Evolutionary conservation across 306 rosid species (phyloP).

Genomic region (Cucurbita moschata): DNA sequence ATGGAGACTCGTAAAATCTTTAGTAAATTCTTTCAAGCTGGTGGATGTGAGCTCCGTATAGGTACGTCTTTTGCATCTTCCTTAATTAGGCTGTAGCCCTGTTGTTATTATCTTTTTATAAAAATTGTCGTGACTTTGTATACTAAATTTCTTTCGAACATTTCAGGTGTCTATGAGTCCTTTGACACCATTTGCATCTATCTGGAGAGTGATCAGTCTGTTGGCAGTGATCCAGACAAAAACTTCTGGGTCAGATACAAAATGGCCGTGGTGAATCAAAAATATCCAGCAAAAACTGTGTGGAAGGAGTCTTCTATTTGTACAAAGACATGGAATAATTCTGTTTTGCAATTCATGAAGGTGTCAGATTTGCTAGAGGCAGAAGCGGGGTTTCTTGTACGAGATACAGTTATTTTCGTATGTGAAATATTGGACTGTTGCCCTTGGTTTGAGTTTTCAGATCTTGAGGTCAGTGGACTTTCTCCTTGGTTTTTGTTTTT

Average conservation of each 20-base stretch:
- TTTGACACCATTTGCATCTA: constrained; percentile 97
- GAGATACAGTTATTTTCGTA: constrained; percentile 88
- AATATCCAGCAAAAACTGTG: constrained; percentile 79
- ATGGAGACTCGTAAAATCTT: constrained; percentile 97
- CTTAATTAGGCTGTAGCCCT: constrained; percentile 1
- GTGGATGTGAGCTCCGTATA: constrained; percentile 98
- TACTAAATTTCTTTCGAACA: neutral
- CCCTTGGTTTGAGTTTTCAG: constrained; percentile 99
- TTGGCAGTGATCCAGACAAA: constrained; percentile 87
- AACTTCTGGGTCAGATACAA: constrained; percentile 96
- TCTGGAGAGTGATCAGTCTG: constrained; percentile 97
- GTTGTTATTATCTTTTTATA: constrained; percentile 15
- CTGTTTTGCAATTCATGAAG: constrained; percentile 98
- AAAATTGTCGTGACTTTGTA: constrained; percentile 2
- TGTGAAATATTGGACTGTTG: constrained; percentile 98
- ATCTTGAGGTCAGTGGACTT: constrained; percentile 68
- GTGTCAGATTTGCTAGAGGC: constrained; percentile 93
- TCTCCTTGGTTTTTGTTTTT: neutral
- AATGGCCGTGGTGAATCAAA: constrained; percentile 97
- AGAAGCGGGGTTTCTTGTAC: constrained; percentile 94
- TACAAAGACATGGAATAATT: constrained; percentile 98
- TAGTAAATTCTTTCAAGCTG: constrained; percentile 99
- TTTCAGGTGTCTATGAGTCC: constrained; percentile 89
- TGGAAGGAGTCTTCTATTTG: constrained; percentile 99
- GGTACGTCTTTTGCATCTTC: constrained; percentile 45